Base-by-base conservation (phyloP, 495 filamentous ascomycete genomes). In the Neurospora hispaniola region DNA sequence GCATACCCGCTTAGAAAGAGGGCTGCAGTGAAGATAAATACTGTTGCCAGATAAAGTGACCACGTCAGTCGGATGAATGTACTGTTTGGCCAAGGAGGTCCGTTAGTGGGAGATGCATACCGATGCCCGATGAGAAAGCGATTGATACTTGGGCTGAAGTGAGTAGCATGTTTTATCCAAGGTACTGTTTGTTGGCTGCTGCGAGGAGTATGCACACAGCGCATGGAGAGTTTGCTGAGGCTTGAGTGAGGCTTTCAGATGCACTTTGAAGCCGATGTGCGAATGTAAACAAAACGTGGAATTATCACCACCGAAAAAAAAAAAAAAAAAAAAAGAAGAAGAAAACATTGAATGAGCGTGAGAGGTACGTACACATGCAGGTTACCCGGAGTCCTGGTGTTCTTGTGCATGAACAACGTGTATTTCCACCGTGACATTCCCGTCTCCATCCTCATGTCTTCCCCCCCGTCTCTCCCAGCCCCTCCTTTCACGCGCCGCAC, bases 131-230 rank as follows among this genome's bases (percentile, higher is more conserved):
- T 41, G 86, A 84, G 23, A 86, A 79, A 62, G 85, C 79, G 69
- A 88, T 75, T 44, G 85, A 87, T 41, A 87, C 86, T 79, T 88
- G 86, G 16, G 80, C 79, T 8, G 85, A 86, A 59, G 86, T 88
- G 71, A 88, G 81, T 38, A 88, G 79, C 83, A 87, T 85, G 42
- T 44, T 73, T 20, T 70, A 54, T 27, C 9, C 69, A 54, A 54
- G 5, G 23, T 16, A 31, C 5, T 66, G 14, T 18, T 38, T 66
- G 12, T 12, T 31, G 54, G n/a, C 44, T 48, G 44, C 20, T 14
- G 9, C 18, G 27, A 31, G 27, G 27, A 31, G 18, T 20, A 14
- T 54, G 20, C 46, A 23, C 20, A 54, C 46, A 27, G 10, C 11
- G 0, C 23, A 12, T 5, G 20, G 48, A 4, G 11, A 27, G 48